Base-by-base conservation (phyloP, 306 rosid genomes). In the Erythrophleum fordii region DNA sequence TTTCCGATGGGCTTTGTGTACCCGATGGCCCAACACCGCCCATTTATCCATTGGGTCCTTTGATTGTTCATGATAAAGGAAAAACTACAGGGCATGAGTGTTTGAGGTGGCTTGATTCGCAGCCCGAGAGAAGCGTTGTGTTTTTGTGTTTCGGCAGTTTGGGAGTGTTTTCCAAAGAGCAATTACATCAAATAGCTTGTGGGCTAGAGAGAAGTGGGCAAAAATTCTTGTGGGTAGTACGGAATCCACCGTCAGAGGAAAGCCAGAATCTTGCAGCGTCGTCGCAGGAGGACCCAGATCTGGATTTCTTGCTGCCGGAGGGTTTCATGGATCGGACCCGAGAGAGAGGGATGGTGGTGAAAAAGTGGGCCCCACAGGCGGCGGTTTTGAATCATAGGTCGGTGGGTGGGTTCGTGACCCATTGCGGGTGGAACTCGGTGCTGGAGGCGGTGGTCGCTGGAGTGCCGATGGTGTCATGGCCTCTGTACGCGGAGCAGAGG, bases 121-220 rank as follows among this genome's bases (percentile, higher is more conserved):
- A 89, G 59, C 90, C 92, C 8, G 77, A 55, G 48, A 42, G 28
- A 78, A 76, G 84, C 46, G 92, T 91, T 0, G 90, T 88, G 60
- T 91, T 76, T 34, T 49, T 91, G 6, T 82, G 90, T 61, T 89
- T 91, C 11, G 96, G 96, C 37, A 91, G 92, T 75, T 49, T 82
- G 35, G 92, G 93, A 8, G 16, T 80, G 59, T 89, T 91, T 31
- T 76, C 90, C 0, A 66, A 4, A 39, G 66, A 59, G 37, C 66
- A 59, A 5, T 26, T 59, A 59, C 18, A 2, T 26, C 37, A 59
- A 13, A 59, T 59, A 26, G 66, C 39, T 5, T 5, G 10, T 2
- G 66, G 66, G 2, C 26, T 59, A 26, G 66, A 59, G 66, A 59
- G 16, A 17, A 59, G 66, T 59, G 66, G 37, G 0, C 35, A 26